These are phyloP conservation scores for Solanum neorickii DNA, from an alignment of 257 asterid genomes.

Conservation along the genomic window DNA sequence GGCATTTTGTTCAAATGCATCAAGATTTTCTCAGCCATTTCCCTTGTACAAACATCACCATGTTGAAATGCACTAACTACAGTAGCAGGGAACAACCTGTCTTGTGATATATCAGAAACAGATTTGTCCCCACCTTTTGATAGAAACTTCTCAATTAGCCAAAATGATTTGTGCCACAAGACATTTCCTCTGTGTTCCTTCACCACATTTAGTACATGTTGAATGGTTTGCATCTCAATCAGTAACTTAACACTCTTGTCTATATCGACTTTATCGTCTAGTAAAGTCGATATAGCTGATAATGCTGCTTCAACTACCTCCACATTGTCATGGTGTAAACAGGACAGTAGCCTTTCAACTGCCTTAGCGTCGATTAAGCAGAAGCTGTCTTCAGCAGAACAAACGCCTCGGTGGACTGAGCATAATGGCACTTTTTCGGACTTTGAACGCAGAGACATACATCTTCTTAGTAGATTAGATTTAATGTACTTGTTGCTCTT, in stretches of 20 bases:
- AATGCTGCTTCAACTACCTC: constrained; percentile 67
- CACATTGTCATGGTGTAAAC: constrained; percentile 55
- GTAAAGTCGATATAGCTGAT: constrained; percentile 58
- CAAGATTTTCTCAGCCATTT: constrained; percentile 66
- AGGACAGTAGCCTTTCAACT: constrained; percentile 45
- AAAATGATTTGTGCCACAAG: constrained; percentile 52
- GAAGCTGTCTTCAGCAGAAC: constrained; percentile 63
- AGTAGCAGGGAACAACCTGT: constrained; percentile 46
- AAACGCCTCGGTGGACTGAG: constrained; percentile 64
- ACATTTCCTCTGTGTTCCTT: constrained; percentile 56
- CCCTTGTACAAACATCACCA: constrained; percentile 50
- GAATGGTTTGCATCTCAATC: constrained; percentile 36
- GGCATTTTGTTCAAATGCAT: constrained; percentile 69
- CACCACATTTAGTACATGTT: constrained; percentile 39
- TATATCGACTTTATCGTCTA: constrained; percentile 55
- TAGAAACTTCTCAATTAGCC: constrained; percentile 71
- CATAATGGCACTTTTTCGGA: constrained; percentile 23
- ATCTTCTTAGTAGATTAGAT: constrained; percentile 18
- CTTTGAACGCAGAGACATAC: constrained; percentile 26
- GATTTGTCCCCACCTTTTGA: constrained; percentile 50
- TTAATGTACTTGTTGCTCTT: constrained; percentile 33
- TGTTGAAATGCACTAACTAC: constrained; percentile 55
- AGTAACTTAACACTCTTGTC: constrained; percentile 45
- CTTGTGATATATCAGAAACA: constrained; percentile 41
- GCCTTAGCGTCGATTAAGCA: constrained; percentile 66